These are phyloP conservation scores for Mortierella sp. DNA, from an alignment of 371 early-diverging fungal species.

Conservation along the genomic window DNA sequence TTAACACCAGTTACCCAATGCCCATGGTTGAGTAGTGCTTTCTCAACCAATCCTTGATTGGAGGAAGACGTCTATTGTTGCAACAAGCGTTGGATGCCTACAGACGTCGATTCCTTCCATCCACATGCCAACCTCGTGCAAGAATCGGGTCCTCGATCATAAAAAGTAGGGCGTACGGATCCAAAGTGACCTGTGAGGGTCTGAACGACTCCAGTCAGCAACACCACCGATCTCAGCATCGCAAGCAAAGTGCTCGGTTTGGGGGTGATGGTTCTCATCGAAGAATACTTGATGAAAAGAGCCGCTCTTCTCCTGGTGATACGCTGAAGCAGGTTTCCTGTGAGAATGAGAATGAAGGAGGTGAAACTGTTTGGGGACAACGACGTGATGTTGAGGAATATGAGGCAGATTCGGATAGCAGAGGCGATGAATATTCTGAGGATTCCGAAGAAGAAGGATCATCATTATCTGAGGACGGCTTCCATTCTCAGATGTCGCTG, in stretches of 20 bases:
- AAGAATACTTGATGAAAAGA: background rate
- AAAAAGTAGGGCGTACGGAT: conserved; percentile 8
- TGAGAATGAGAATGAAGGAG: background rate
- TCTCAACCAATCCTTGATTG: conserved; percentile 18
- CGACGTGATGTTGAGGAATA: background rate
- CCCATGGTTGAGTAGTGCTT: conserved; percentile 15
- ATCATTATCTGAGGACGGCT: conserved; percentile 13
- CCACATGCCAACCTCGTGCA: conserved; percentile 38
- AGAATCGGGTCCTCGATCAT: conserved; percentile 23
- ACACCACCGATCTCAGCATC: conserved; percentile 4
- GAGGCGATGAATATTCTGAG: conserved; percentile 12
- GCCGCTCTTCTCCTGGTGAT: too few species aligned
- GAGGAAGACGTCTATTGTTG: conserved; percentile 29
- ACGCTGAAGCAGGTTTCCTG: too few species aligned
- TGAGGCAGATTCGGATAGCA: conserved; percentile 14
- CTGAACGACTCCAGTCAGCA: background rate
- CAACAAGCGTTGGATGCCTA: conserved; percentile 52
- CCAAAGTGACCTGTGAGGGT: background rate
- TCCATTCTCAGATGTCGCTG: conserved; percentile 51
- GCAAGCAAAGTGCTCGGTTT: conserved; percentile 6
- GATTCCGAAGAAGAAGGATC: conserved; percentile 26
- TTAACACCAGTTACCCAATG: background rate
- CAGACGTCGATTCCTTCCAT: conserved; percentile 35
- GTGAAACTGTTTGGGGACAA: background rate
- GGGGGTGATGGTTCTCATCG: background rate